A percentile compares a stretch with the other conserved stretches of the same genome.
These are phyloP conservation scores for Fusarium duplospermum DNA, from an alignment of 2,329 filamentous ascomycete genomes.

Conservation along the genomic window DNA sequence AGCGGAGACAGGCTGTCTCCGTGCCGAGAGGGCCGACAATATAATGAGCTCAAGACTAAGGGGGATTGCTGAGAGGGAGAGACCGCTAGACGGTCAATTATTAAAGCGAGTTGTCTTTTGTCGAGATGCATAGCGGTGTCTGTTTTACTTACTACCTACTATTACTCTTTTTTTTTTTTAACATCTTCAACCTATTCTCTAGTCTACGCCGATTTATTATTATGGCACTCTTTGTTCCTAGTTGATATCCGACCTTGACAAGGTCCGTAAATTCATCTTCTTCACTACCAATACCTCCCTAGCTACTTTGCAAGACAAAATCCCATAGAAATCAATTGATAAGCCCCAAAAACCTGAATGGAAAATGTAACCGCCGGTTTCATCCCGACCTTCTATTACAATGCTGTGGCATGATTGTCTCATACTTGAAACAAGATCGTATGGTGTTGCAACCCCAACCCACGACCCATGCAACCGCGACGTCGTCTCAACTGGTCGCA, in stretches of 20 bases:
- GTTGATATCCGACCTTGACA: slow-evolving; percentile 39
- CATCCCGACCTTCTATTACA: neutral
- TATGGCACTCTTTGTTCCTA: slow-evolving; percentile 37
- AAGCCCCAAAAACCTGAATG: slow-evolving; percentile 6
- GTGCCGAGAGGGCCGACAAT: slow-evolving; percentile 23
- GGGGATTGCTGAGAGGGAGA: neutral
- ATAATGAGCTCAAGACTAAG: slow-evolving; percentile 10
- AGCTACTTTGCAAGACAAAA: slow-evolving; percentile 15
- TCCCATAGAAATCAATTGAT: slow-evolving; percentile 30
- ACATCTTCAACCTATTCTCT: slow-evolving; percentile 31
- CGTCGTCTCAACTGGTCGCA: slow-evolving; percentile 13
- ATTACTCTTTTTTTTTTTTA: neutral
- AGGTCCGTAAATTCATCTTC: slow-evolving; percentile 33
- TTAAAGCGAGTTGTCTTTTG: slow-evolving; percentile 27
- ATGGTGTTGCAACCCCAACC: slow-evolving; percentile 25
- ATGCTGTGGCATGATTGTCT: slow-evolving; percentile 21
- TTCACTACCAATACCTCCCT: slow-evolving; percentile 13
- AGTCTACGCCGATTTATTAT: slow-evolving; percentile 31
- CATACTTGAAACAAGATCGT: slow-evolving; percentile 37
- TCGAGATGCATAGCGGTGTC: slow-evolving; percentile 37
- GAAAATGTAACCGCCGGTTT: slow-evolving; percentile 16
- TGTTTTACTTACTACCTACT: slow-evolving; percentile 22
- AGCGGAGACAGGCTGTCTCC: slow-evolving; percentile 49
- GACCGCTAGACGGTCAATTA: slow-evolving; percentile 6
- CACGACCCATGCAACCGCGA: slow-evolving; percentile 28